Base-by-base conservation (phyloP, 2,329 filamentous ascomycete genomes). In the Pseudogymnoascus sp. region DNA sequence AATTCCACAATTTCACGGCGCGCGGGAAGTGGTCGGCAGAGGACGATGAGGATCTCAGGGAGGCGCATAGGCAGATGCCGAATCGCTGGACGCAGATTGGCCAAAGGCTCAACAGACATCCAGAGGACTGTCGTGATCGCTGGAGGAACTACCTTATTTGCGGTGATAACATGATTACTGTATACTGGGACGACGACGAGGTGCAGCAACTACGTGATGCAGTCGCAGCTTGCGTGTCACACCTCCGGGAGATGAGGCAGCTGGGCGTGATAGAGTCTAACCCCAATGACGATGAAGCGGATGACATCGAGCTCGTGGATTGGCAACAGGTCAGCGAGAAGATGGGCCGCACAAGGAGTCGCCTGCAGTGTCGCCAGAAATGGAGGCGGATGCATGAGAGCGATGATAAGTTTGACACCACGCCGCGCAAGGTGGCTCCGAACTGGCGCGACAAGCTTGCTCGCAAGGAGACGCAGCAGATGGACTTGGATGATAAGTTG, bases 131-230 rank as follows among this genome's bases (percentile, higher is more conserved):
- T 61, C 82, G 88, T 60, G 88, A 91, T 71, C 84, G 89, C 3
- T 90, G 87, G 78, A 81, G 86, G 40, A 89, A 90, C 69, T 86
- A 88, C 69, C 75, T 89, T 21, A 76, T 86, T 53, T 86, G 84
- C 62, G 82, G 82, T 18, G 78, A 81, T 5, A 79, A 78, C 0
- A 76, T 67, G 59, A 79, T 78, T 34, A 81, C 78, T 44, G 81
- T 82, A 36, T 73, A 75, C 1, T 92, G 89, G 89, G 78, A 77
- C 1, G 74, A 81, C 16, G 77, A 81, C 0, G 89, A 92, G 69
- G 85, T 89, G 69, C 73, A 75, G 0, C 74, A 72, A 8, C 75
- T 90, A 25, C 76, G 78, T 1, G 71, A 76, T 1, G 78, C 81
- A 8, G 82, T 91, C 2, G 74, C 80, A 2, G 74, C 80, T 11